Evolutionary conservation across 1,284 basidiomycete species (phyloP), one percentile per base, ranked within the genome.

Genomic region (Pseudozyma thailandica): DNA sequence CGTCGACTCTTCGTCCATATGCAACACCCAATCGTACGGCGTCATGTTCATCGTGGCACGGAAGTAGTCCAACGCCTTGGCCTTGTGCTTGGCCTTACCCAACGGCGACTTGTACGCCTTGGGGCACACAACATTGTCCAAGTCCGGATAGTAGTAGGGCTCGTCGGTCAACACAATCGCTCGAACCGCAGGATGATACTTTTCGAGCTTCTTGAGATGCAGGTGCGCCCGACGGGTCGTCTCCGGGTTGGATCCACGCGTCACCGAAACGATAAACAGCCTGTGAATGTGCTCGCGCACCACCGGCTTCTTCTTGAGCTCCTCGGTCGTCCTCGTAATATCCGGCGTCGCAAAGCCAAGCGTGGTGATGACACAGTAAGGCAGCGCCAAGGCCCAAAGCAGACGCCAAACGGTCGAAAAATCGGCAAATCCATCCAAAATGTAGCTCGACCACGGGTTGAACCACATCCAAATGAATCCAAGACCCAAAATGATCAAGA

Each of bases 1-100:
- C 37, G 81, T 82, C 27, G 83, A 84, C 64, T 84, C 84, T 66
- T 84, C 84, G 79, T 84, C 84, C 79, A 82, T 84, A 73, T 84
- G 83, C 61, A 84, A 61, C 41, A 84, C 83, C 83, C 83, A 84
- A 65, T 84, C 84, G 66, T 83, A 84, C 46, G 82, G 82, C 30
- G 82, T 83, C 39, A 84, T 78, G 38, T 78, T 81, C 70, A 84
- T 83, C 69, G 81, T 78, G 50, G 79, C 78, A 25, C 84, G 82
- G 79, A 84, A 84, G 74, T 84, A 84, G 58, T 84, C 84, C 57
- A 84, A 79, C 16, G 84, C 84, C 56, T 83, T 82, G 45, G 84
- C 84, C 78, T 84, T 84, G 81, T 84, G 83, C 74, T 84, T 84
- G 27, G 84, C 84, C 69, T 82, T 83, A 50, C 83, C 81, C 41